Evolutionary conservation across 345 rosid genomes (phyloP).

Genomic region (Citropsis articulata): DNA sequence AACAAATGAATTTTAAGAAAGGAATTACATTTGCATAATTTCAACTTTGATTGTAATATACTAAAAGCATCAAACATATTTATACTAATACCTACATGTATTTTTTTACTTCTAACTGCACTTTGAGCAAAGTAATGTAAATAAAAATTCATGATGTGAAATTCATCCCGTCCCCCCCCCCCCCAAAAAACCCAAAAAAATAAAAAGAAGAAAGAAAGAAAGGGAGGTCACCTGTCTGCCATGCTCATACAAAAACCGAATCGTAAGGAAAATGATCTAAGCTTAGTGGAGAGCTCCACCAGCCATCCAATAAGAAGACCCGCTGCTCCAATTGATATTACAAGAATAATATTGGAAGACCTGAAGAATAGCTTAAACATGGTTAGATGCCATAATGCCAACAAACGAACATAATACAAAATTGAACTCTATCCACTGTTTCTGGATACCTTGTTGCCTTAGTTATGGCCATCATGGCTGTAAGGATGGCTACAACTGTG

Average conservation of each 20-base stretch:
- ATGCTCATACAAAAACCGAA: conserved; percentile 41
- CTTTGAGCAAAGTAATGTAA: neutral
- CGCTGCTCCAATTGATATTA: conserved; percentile 68
- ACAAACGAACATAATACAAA: conserved; percentile 6
- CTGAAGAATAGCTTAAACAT: conserved; percentile 34
- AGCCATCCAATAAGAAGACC: conserved; percentile 81
- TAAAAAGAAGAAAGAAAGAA: neutral
- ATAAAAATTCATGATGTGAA: neutral
- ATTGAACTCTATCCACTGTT: conserved; percentile 17
- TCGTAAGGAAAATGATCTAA: conserved; percentile 53
- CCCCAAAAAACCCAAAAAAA: too few relatives aligned
- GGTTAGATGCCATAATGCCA: neutral
- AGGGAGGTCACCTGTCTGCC: conserved; percentile 43
- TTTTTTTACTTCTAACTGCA: neutral
- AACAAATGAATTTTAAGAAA: neutral
- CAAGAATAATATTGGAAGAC: conserved; percentile 78
- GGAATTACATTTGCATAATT: neutral
- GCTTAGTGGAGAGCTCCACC: conserved; percentile 63
- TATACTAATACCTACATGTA: neutral
- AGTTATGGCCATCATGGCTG: conserved; percentile 88
- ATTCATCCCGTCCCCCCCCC: too few relatives aligned
- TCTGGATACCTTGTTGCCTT: conserved; percentile 82
- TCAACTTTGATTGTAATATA: neutral
- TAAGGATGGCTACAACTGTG: conserved; percentile 76
- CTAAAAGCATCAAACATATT: neutral